Base-by-base conservation (phyloP, 345 rosid species). In the Barbarea vulgaris region DNA sequence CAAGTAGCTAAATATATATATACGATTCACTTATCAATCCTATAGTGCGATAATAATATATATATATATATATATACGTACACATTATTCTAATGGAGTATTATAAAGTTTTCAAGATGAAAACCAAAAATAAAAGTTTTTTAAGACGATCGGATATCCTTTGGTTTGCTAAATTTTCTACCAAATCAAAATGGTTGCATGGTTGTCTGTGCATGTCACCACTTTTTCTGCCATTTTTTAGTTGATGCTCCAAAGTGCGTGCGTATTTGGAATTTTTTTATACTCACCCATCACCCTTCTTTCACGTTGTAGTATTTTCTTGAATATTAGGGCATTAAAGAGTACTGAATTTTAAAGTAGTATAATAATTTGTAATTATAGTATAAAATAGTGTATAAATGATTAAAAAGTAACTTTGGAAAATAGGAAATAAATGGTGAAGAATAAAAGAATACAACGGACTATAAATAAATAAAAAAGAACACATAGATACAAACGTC, bases 161-260 rank as follows among this genome's bases (percentile, higher is more conserved):
- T 48, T 70, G 47, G 47, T 36, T 44, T 55, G 51, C 27, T 19
- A 70, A 58, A 47, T 9, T 70, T 22, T 24, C 6, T 10, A 14
- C 39, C 34, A 30, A 47, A 21, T 34, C 1, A 46, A 71, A 30
- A 31, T 63, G 3, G 41, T 21, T 64, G 64, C 64, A 42, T 73
- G 64, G 64, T 64, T 73, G 63, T 73, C 64, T 52, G 63, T 62
- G n/a, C n/a, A n/a, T n/a, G 62, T 52, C 13, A 37, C 12, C 3
- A 3, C 14, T 14, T 18, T 37, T 7, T 34, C 37, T 22, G 33
- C 18, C 27, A 17, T 68, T 68, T 41, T 8, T 19, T 50, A 15
- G 37, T 52, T 5, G 52, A 34, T 28, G 27, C 64, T 2, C 70
- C 54, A 54, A 64, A 47, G 46, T 64, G 36, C 22, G 55, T 63